phyloP scores from a whole-genome alignment of 768 basidiomycete species.

The Albatrellus ellisii region DNA sequence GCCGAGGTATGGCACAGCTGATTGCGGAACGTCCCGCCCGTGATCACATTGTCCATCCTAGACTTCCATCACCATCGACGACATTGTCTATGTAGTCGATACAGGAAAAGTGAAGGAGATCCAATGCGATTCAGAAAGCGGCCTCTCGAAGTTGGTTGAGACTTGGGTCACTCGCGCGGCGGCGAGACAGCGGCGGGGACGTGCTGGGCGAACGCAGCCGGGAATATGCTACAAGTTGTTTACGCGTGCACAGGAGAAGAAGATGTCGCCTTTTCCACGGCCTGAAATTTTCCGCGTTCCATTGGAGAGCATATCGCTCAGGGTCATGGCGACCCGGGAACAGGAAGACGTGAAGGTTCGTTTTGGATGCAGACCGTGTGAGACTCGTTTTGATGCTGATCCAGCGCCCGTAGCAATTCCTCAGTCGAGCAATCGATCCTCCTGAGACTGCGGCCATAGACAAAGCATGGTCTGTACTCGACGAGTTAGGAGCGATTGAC shows the following conservation, averaged over 20 bases:
- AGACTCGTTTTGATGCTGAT: not conserved
- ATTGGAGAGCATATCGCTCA: slow-evolving; percentile 67
- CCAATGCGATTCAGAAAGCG: slow-evolving; percentile 53
- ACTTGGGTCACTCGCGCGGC: slow-evolving; percentile 70
- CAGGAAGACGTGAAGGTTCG: slow-evolving; percentile 64
- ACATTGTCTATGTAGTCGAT: slow-evolving; percentile 78
- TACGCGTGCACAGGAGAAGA: slow-evolving; percentile 55
- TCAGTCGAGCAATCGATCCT: slow-evolving; percentile 71
- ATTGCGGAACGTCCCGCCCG: not conserved
- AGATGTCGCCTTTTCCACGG: slow-evolving; percentile 58
- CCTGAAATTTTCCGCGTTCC: slow-evolving; percentile 87
- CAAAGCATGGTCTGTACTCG: slow-evolving; percentile 56
- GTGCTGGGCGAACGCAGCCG: slow-evolving; percentile 78
- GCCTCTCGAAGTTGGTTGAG: slow-evolving; percentile 68
- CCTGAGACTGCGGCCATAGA: slow-evolving; percentile 68
- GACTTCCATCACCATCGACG: slow-evolving; percentile 88
- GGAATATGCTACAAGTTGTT: slow-evolving; percentile 85
- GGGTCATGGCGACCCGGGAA: slow-evolving; percentile 70
- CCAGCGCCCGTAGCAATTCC: slow-evolving; percentile 31
- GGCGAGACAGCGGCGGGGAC: slow-evolving; percentile 72
- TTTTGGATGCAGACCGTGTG: not conserved
- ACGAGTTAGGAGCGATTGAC: slow-evolving; percentile 70
- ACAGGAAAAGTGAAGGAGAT: slow-evolving; percentile 80
- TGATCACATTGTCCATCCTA: slow-evolving; percentile 16
- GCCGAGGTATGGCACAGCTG: slow-evolving; percentile 47